Evolutionary conservation across 2,329 filamentous ascomycete genomes (phyloP).

Genomic region (Alternaria alternata): DNA sequence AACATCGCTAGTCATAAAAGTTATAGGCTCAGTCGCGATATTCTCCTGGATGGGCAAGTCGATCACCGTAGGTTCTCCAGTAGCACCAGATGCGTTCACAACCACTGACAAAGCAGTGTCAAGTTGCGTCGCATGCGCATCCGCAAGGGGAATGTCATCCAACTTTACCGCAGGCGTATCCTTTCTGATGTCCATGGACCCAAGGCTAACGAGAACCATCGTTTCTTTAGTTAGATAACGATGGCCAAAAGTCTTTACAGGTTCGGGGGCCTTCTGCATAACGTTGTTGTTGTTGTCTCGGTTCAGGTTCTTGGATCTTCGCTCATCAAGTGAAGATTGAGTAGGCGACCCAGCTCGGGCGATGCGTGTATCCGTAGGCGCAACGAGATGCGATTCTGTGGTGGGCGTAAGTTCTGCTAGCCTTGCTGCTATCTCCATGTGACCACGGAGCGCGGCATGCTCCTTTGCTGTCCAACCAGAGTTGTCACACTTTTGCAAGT

Average conservation of each 20-base stretch:
- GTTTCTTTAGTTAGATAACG: slow-evolving; percentile 89
- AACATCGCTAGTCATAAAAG: slow-evolving; percentile 81
- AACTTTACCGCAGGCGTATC: slow-evolving; percentile 80
- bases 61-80: slow-evolving; percentile 86
- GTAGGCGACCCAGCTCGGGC: slow-evolving; percentile 55
- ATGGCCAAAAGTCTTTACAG: slow-evolving; percentile 95
- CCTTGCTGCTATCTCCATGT: slow-evolving; percentile 78
- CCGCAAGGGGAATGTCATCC: slow-evolving; percentile 84
- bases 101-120: slow-evolving; percentile 94
- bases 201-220: slow-evolving; percentile 89
- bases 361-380: slow-evolving; percentile 36
- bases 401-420: slow-evolving; percentile 66
- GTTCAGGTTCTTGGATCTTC: slow-evolving; percentile 49
- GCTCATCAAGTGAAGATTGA: slow-evolving; percentile 66
- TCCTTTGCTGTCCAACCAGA: slow-evolving; percentile 96
- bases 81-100: slow-evolving; percentile 83
- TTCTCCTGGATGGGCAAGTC: slow-evolving; percentile 95
- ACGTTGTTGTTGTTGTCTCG: slow-evolving; percentile 49
- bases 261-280: slow-evolving; percentile 67
- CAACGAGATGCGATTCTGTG: slow-evolving; percentile 37
- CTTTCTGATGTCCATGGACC: slow-evolving; percentile 93
- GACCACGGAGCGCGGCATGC: slow-evolving; percentile 88
- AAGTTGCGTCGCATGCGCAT: slow-evolving; percentile 90
- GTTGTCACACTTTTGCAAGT: slow-evolving; percentile 77
- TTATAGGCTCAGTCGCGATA: slow-evolving; percentile 90